A percentile compares a stretch with the other conserved stretches of the same genome.
phyloP scores from a whole-genome alignment of 2,329 filamentous ascomycete species.

The Epichloe typhina region DNA sequence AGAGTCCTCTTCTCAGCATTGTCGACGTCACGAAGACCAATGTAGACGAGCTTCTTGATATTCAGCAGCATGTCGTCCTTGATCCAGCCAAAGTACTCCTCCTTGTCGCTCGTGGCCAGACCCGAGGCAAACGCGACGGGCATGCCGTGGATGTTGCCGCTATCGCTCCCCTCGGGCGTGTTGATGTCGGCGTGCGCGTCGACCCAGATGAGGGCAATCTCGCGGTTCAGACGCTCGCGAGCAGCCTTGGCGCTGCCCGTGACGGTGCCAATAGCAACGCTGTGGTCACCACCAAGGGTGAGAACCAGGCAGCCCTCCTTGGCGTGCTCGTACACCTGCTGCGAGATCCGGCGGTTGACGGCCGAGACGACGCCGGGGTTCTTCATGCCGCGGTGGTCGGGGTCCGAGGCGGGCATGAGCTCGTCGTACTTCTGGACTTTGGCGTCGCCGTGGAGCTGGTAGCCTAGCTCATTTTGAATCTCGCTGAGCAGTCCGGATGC shows the following conservation, averaged over 20 bases:
- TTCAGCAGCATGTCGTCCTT: constrained; percentile 55
- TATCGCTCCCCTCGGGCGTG: constrained; percentile 76
- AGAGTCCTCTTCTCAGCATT: constrained; percentile 87
- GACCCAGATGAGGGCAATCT: constrained; percentile 96
- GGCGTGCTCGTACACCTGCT: constrained; percentile 81
- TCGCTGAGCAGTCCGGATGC: constrained; percentile 75
- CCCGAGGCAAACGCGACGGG: constrained; percentile 86
- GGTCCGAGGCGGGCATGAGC: constrained; percentile 57
- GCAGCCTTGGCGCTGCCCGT: constrained; percentile 77
- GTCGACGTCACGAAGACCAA: constrained; percentile 87
- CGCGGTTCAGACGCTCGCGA: constrained; percentile 65
- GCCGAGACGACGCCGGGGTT: constrained; percentile 75
- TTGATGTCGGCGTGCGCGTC: constrained; percentile 98
- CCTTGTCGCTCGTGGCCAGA: constrained; percentile 59
- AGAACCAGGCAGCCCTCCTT: constrained; percentile 73
- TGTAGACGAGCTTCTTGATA: constrained; percentile 85
- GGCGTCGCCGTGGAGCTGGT: constrained; percentile 74
- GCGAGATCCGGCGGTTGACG: constrained; percentile 66
- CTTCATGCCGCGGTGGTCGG: constrained; percentile 85
- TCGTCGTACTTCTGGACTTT: constrained; percentile 72
- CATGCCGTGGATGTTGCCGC: constrained; percentile 97
- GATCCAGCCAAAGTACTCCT: constrained; percentile 85
- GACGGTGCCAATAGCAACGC: constrained; percentile 88
- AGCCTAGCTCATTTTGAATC: constrained; percentile 73
- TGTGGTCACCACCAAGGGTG: constrained; percentile 91